A percentile compares a stretch with the other conserved stretches of the same genome.
Conservation (phyloP, 768 basidiomycete genomes). For the Suillus variegatus region DNA sequence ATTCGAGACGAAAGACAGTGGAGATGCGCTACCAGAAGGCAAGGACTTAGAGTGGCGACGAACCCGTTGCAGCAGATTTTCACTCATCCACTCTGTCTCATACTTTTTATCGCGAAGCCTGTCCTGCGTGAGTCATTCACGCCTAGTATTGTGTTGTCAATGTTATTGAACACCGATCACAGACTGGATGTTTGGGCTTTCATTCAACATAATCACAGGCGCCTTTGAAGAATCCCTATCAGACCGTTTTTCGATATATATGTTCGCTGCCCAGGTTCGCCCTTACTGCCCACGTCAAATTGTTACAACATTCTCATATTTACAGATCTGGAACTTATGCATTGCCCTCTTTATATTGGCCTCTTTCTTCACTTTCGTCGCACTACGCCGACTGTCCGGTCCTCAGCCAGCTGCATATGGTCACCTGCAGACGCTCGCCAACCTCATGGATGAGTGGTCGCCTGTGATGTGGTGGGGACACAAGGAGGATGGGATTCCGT, state of each 20-base stretch:
- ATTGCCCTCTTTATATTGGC: slow-evolving; percentile 22
- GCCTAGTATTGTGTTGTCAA: not conserved
- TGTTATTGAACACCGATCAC: not conserved
- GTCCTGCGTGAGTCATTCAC: slow-evolving; percentile 25
- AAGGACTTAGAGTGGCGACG: slow-evolving; percentile 17
- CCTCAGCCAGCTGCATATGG: slow-evolving; percentile 35
- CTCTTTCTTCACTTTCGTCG: slow-evolving; percentile 18
- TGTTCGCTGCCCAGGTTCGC: slow-evolving; percentile 30
- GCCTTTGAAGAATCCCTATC: no score
- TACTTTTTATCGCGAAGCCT: slow-evolving; percentile 22
- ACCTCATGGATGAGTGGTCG: slow-evolving; percentile 38
- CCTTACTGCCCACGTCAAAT: not conserved
- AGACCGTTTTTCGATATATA: slow-evolving; percentile 6
- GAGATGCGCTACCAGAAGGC: slow-evolving; percentile 21
- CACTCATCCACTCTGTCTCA: slow-evolving; percentile 18
- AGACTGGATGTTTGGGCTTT: slow-evolving; percentile 36
- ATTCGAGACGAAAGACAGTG: slow-evolving; percentile 29
- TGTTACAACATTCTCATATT: no score
- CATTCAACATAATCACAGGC: not conserved
- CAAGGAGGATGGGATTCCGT: slow-evolving; percentile 14
- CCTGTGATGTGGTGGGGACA: slow-evolving; percentile 34
- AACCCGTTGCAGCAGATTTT: slow-evolving; percentile 25
- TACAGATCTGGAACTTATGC: slow-evolving; percentile 30
- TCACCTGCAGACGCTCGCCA: slow-evolving; percentile 34
- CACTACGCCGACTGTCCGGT: slow-evolving; percentile 19